A percentile compares a stretch with the other conserved stretches of the same genome.
Evolutionary conservation across 257 asterid species (phyloP).

Genomic region (Lycium ferocissimum): DNA sequence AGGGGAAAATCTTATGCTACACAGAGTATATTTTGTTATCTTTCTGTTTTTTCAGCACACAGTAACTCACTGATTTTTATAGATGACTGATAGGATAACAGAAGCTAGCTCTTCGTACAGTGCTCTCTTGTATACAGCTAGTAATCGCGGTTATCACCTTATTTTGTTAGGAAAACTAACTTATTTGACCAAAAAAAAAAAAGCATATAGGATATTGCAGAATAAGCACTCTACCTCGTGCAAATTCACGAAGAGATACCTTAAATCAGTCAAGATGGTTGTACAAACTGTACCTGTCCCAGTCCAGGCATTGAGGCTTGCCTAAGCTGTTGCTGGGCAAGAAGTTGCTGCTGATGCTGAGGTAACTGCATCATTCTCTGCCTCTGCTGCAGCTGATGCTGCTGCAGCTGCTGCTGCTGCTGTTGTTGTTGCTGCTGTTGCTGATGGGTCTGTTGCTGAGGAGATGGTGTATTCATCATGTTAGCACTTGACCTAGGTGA

Average conservation of each 20-base stretch:
- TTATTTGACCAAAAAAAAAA: neutral
- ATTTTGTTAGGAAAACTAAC: conserved; percentile 4
- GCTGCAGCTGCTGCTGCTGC: conserved; percentile 59
- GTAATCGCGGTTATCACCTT: neutral
- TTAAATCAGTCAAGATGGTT: conserved; percentile 18
- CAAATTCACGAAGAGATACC: neutral
- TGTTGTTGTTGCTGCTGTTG: conserved; percentile 64
- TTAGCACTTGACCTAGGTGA: conserved; percentile 90
- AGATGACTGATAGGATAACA: neutral
- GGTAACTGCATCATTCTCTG: conserved; percentile 88
- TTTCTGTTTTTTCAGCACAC: neutral
- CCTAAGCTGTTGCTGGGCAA: conserved; percentile 83
- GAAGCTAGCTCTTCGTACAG: neutral
- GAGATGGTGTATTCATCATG: conserved; percentile 97
- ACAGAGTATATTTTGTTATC: neutral
- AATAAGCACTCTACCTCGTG: neutral
- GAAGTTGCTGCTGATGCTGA: conserved; percentile 80
- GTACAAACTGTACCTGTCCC: conserved; percentile 71
- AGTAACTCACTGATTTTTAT: neutral
- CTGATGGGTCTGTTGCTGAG: conserved; percentile 80
- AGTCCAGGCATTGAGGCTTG: conserved; percentile 79
- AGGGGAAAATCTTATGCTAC: neutral
- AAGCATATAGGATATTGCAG: neutral
- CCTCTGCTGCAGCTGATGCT: conserved; percentile 59
- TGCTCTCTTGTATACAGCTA: neutral